Evolutionary conservation across 75 land plant genomes (phyloP).

Genomic region (Picea glauca): DNA sequence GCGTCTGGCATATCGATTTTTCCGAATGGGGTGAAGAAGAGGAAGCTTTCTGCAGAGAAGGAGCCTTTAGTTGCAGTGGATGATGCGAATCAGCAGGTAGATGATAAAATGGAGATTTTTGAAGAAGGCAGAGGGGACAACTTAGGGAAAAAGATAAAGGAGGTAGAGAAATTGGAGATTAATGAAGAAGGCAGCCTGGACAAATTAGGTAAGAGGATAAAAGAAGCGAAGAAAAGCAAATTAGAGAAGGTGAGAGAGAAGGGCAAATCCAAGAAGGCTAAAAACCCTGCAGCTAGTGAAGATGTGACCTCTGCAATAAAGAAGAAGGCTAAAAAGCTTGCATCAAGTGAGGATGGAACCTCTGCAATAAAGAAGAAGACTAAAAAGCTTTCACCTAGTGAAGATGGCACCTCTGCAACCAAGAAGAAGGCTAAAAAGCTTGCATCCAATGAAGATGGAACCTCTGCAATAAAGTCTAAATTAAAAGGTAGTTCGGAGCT

Average conservation of each 20-base stretch:
- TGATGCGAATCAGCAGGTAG: not conserved
- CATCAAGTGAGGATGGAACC: too few species aligned
- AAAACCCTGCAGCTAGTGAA: not conserved
- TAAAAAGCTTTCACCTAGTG: too few species aligned
- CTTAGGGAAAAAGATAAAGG: not conserved
- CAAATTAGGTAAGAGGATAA: not conserved
- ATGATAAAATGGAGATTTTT: constrained; percentile 1
- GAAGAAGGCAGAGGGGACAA: constrained; percentile 3
- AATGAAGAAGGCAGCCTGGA: not conserved
- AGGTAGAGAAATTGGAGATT: not conserved
- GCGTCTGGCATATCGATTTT: constrained; percentile 24
- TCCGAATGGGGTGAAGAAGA: not conserved
- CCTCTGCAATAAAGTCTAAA: too few species aligned
- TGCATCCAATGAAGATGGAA: too few species aligned
- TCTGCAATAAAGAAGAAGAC: too few species aligned
- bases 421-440: too few species aligned
- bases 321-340: not conserved
- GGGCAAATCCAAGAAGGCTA: not conserved
- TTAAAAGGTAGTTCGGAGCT: not conserved
- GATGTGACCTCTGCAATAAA: not conserved
- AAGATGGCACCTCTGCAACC: too few species aligned
- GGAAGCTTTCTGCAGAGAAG: constrained; percentile 10
- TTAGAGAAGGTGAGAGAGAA: not conserved
- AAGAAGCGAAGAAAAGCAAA: not conserved
- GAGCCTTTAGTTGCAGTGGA: constrained; percentile 8